A percentile compares a stretch with the other conserved stretches of the same genome.
Conservation (phyloP, 441 rosid genomes). For the Pelargonium citronellum region DNA sequence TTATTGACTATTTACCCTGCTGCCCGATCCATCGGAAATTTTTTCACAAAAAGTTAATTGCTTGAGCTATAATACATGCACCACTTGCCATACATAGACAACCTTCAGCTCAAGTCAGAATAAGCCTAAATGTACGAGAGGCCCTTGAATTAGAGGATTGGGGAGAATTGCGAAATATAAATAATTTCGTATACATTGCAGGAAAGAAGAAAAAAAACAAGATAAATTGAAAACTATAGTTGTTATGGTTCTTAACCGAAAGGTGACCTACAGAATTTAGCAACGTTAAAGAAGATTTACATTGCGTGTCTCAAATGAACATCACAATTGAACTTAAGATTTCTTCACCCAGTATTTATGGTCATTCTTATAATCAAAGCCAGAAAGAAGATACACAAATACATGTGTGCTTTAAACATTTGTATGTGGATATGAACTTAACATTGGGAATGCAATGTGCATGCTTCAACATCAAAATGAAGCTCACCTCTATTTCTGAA, state of each 20-base stretch:
- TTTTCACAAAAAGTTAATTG: neutral
- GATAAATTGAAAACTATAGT: neutral
- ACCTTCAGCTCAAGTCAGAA: neutral
- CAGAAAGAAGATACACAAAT: neutral
- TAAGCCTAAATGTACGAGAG: neutral
- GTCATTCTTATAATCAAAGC: neutral
- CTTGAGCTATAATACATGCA: neutral
- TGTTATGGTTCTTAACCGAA: neutral
- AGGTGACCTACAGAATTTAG: slow-evolving; percentile 2
- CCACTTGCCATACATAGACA: neutral
- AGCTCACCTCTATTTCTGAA: slow-evolving; percentile 48
- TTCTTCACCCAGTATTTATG: neutral
- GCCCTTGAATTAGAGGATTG: neutral
- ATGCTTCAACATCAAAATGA: slow-evolving; percentile 15
- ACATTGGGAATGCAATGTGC: neutral
- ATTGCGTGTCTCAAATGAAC: neutral
- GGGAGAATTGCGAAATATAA: neutral
- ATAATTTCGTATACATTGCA: too few species aligned
- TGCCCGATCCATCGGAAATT: neutral
- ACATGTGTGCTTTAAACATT: neutral
- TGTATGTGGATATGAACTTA: neutral
- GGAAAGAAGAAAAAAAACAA: neutral
- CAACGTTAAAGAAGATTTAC: neutral
- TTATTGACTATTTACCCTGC: neutral
- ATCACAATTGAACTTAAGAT: neutral